Evolutionary conservation across 129 eudicot genomes (phyloP), one percentile per base, ranked within the genome.

Genomic region (Flaveria robusta): DNA sequence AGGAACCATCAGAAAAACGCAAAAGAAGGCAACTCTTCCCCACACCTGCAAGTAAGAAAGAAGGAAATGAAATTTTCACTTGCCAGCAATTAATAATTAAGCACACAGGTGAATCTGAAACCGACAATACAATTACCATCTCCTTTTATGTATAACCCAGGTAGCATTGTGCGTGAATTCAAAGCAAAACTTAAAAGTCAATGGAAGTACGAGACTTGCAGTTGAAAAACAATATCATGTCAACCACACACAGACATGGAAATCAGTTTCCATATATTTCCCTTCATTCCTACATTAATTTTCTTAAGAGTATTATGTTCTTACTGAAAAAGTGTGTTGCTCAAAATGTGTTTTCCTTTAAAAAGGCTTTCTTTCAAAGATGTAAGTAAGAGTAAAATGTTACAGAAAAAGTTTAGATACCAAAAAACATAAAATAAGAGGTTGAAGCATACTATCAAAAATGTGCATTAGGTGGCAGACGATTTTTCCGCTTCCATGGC

Each of bases 1-100:
- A 87, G 63, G 89, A 85, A 60, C 95, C 96, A 87, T 87, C 91
- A 63, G 89, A 87, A 75, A 87, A 85, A 76, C 91, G 89, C 85
- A 87, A 70, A 66, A 87, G 91, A 69, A 89, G 89, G 72, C 96
- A 89, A 86, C 89, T 84, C 86, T 87, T 82, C 71, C 91, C 91
- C 67, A 89, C 95, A 77, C 95, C 95, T 89, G 83, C 84, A 83
- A 74, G 71, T 47, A n/a, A 42, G 22, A 34, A 49, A 83, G 68
- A 65, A 67, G 20, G 20, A 58, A 5, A 14, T 37, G 14, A 54
- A 56, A 46, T 58, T 39, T 9, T 62, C 69, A 68, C 47, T 47
- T 60, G 20, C 26, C 51, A 6, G 73, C 39, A 60, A 45, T 6
- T 41, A 19, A 23, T 31, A 82, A 14, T 66, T 20, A 76, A 54